Evolutionary conservation across 129 eudicot genomes (phyloP).

Genomic region (Chrysanthemum seticuspe): DNA sequence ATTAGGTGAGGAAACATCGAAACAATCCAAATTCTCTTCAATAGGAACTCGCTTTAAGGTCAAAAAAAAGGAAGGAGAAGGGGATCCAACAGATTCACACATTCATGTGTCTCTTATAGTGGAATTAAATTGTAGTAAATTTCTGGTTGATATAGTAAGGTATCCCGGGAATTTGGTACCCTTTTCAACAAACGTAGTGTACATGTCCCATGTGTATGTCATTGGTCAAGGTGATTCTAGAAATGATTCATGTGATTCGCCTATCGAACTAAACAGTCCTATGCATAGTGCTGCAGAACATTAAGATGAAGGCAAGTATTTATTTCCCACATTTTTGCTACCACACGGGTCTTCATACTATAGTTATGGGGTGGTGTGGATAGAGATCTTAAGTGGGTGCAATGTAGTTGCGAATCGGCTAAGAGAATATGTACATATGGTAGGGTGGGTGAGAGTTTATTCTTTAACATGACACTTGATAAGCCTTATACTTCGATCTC

Average conservation of each 20-base stretch:
- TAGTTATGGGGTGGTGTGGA: too few relatives aligned
- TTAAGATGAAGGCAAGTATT: constrained; percentile 41
- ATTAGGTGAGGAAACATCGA: constrained; percentile 69
- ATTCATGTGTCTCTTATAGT: too few relatives aligned
- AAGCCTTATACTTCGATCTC: too few relatives aligned
- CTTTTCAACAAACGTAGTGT: constrained; percentile 68
- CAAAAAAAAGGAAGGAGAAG: too few relatives aligned
- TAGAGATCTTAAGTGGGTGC: too few relatives aligned
- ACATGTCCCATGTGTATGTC: constrained; percentile 78
- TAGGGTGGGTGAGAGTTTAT: too few relatives aligned
- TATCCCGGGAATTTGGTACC: constrained; percentile 91
- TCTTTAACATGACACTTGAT: too few relatives aligned
- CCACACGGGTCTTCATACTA: too few relatives aligned
- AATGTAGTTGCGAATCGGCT: too few relatives aligned
- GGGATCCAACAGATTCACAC: too few relatives aligned
- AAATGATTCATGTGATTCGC: constrained; percentile 96
- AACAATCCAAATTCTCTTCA: constrained; percentile 95
- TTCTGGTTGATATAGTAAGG: constrained; percentile 87
- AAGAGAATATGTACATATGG: too few relatives aligned
- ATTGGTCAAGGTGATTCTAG: constrained; percentile 98
- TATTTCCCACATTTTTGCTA: too few relatives aligned
- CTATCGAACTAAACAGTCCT: constrained; percentile 94
- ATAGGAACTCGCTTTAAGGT: constrained; percentile 98
- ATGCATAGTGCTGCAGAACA: constrained; percentile 69
- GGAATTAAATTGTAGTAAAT: constrained; percentile 47